phyloP scores from a whole-genome alignment of 164 flowering plant genomes.

The Akebia trifoliata region DNA sequence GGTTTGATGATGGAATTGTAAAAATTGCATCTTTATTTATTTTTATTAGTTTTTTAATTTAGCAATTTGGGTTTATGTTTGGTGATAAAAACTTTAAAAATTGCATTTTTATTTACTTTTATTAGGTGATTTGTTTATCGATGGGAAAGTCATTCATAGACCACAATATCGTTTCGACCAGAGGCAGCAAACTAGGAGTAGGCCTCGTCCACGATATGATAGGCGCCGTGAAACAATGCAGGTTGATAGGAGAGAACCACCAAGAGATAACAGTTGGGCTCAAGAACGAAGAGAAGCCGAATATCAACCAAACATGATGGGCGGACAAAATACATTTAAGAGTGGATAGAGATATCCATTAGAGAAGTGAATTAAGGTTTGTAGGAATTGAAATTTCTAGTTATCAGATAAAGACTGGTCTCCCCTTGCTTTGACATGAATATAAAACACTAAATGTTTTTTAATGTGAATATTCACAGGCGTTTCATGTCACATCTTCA shows the following conservation, averaged over 20 bases:
- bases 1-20: too few relatives aligned
- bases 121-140: slow-evolving; percentile 78
- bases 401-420: background rate
- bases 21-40: too few relatives aligned
- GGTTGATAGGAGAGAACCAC: slow-evolving; percentile 56
- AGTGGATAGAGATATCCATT: slow-evolving; percentile 17
- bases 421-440: background rate
- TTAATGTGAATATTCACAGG: background rate
- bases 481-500: background rate
- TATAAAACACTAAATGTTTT: background rate
- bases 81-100: too few relatives aligned
- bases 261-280: slow-evolving; percentile 24
- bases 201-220: slow-evolving; percentile 84
- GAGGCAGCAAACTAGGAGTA: slow-evolving; percentile 43
- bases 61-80: too few relatives aligned
- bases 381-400: background rate
- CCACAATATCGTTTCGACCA: slow-evolving; percentile 71
- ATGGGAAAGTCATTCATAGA: slow-evolving; percentile 91
- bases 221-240: slow-evolving; percentile 78
- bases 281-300: slow-evolving; percentile 25
- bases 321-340: slow-evolving; percentile 21
- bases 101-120: too few relatives aligned
- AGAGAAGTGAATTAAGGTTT: slow-evolving; percentile 6
- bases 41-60: background rate
- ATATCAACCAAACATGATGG: slow-evolving; percentile 21